phyloP scores from a whole-genome alignment of 179 eudicot species.

The Pouteria campechiana region DNA sequence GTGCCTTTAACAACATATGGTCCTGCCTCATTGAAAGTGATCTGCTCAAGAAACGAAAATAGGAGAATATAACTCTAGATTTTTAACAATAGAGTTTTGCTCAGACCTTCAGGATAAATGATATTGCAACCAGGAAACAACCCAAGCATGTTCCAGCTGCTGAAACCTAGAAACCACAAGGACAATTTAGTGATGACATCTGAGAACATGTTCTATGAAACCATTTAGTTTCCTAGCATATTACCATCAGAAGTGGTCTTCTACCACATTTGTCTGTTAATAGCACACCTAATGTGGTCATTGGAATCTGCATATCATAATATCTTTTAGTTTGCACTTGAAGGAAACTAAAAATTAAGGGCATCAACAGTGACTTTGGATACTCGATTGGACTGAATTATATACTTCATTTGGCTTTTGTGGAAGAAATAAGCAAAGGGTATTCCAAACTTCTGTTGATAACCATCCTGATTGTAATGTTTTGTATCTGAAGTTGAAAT shows the following conservation, averaged over 20 bases:
- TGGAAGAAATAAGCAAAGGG: no score
- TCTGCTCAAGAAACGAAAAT: neutral
- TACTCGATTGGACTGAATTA: neutral
- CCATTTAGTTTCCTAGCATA: neutral
- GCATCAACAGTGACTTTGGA: neutral
- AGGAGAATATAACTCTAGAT: neutral
- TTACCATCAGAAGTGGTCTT: slow-evolving; percentile 60
- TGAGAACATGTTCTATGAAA: neutral
- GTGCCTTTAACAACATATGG: slow-evolving; percentile 25
- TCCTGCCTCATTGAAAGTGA: slow-evolving; percentile 29
- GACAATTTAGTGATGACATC: neutral
- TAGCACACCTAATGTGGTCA: slow-evolving; percentile 48
- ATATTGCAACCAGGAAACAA: slow-evolving; percentile 38
- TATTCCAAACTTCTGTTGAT: no score
- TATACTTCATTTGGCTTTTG: no score
- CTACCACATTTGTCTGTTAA: slow-evolving; percentile 74
- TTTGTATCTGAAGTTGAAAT: no score
- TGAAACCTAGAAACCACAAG: slow-evolving; percentile 39
- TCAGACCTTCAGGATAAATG: slow-evolving; percentile 57
- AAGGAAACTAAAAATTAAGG: no score
- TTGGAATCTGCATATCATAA: slow-evolving; percentile 72
- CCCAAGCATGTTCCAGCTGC: slow-evolving; percentile 76
- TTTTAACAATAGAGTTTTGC: neutral
- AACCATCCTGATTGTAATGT: no score
- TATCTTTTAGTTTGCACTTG: no score